Conservation (phyloP, 805 yeast species). For the Schizosaccharomyces japonicus region DNA sequence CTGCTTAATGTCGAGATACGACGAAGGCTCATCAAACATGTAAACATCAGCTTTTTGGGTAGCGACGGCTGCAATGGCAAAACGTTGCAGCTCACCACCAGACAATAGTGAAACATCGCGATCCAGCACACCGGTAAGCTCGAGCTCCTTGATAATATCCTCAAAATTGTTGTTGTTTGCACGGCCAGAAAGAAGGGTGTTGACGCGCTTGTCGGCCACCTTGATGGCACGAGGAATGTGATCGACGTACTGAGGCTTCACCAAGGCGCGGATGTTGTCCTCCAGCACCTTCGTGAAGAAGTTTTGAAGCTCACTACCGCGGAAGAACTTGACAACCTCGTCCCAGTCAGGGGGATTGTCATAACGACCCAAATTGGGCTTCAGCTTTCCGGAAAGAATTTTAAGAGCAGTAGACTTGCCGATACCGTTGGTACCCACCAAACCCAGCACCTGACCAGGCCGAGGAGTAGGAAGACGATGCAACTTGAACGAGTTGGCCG, state of each 20-base stretch:
- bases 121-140: constrained; percentile 47
- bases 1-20: constrained; percentile 93
- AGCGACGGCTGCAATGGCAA: constrained; percentile 93
- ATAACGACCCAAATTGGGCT: constrained; percentile 81
- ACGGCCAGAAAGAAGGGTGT: constrained; percentile 54
- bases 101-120: constrained; percentile 80
- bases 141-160: constrained; percentile 44
- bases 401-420: constrained; percentile 94
- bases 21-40: constrained; percentile 98
- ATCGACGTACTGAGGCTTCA: constrained; percentile 96
- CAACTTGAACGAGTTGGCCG: constrained; percentile 90
- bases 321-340: constrained; percentile 68
- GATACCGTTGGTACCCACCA: constrained; percentile 97
- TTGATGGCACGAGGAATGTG: constrained; percentile 89
- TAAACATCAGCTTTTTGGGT: constrained; percentile 85
- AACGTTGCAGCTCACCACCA: constrained; percentile 97
- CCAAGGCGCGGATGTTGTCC: constrained; percentile 84
- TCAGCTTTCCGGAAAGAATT: constrained; percentile 89
- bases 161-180: constrained; percentile 46
- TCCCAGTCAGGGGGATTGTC: constrained; percentile 97
- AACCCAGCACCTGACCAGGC: constrained; percentile 94
- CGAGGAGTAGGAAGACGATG: constrained; percentile 96
- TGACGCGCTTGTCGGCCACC: constrained; percentile 70
- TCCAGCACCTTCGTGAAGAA: constrained; percentile 83
- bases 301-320: constrained; percentile 94